Evolutionary conservation across 345 rosid genomes (phyloP).

Genomic region (Orychophragmus violaceus): DNA sequence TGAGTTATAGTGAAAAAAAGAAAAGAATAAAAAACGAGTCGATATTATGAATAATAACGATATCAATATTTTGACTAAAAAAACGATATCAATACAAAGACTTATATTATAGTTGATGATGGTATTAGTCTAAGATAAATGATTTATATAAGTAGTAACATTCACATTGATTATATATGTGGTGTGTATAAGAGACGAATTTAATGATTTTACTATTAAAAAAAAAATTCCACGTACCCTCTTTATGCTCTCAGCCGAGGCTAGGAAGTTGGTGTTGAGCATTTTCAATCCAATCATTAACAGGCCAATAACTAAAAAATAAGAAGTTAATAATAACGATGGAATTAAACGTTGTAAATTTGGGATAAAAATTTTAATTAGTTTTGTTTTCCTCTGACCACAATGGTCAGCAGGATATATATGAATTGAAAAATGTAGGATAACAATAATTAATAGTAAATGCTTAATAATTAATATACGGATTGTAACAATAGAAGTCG

Average conservation of each 20-base stretch:
- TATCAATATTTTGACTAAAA: too few species aligned
- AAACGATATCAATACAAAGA: neutral
- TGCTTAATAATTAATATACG: neutral
- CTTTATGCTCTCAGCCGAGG: conserved; percentile 8
- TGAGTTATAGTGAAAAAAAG: too few species aligned
- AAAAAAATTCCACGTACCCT: neutral
- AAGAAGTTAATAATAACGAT: neutral
- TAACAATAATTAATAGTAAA: neutral
- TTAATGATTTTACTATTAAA: neutral
- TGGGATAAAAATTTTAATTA: neutral
- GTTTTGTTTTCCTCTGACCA: conserved; percentile 3
- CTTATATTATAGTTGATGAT: neutral
- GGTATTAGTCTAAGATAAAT: neutral
- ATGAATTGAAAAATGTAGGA: neutral
- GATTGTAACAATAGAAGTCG: conserved; percentile 22
- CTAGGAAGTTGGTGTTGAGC: conserved; percentile 13
- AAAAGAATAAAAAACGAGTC: too few species aligned
- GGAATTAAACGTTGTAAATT: neutral
- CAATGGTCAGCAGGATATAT: neutral
- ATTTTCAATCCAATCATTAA: conserved; percentile 7
- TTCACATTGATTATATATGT: neutral
- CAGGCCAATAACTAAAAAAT: neutral
- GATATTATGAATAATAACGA: too few species aligned
- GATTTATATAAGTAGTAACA: neutral
- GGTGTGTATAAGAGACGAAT: neutral